Percentiles rank a stretch among this genome's conserved stretches.
These are phyloP conservation scores for Xylaria sp. DNA, from an alignment of 2,329 filamentous ascomycete genomes.

Conservation along the genomic window DNA sequence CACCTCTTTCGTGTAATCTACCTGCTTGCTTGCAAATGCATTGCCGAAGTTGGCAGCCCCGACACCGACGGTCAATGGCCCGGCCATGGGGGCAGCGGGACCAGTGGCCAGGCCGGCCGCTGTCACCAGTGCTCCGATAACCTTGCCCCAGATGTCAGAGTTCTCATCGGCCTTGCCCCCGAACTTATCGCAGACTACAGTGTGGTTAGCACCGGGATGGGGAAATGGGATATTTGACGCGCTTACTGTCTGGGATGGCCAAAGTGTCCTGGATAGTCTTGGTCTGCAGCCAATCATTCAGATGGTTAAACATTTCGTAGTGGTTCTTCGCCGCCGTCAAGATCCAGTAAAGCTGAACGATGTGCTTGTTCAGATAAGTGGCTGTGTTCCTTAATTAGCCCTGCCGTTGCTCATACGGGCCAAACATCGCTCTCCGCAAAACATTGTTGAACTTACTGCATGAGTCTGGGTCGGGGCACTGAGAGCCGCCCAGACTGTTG, in stretches of 20 bases:
- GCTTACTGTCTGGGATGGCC: neutral
- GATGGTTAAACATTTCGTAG: neutral
- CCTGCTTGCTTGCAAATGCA: neutral
- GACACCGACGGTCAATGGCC: neutral
- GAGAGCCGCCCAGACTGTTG: neutral
- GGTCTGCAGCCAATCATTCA: neutral
- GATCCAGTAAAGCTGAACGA: neutral
- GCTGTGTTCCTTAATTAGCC: neutral
- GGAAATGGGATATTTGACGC: neutral
- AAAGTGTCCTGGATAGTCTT: neutral
- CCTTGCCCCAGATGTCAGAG: neutral
- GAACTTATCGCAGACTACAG: neutral
- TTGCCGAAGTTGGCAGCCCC: neutral
- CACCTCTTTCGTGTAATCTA: neutral
- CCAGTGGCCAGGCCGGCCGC: neutral
- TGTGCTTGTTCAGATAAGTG: neutral
- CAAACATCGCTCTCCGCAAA: neutral
- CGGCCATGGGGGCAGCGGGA: neutral
- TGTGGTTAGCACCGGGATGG: neutral
- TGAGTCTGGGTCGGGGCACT: neutral
- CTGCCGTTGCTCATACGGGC: neutral
- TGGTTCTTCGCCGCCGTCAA: neutral
- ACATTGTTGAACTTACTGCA: neutral
- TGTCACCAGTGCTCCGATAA: neutral
- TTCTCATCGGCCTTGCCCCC: neutral